A percentile compares a stretch with the other conserved stretches of the same genome.
phyloP scores from a whole-genome alignment of 228 moss, liverwort and hornwort species.

The Sphagnum fallax region DNA sequence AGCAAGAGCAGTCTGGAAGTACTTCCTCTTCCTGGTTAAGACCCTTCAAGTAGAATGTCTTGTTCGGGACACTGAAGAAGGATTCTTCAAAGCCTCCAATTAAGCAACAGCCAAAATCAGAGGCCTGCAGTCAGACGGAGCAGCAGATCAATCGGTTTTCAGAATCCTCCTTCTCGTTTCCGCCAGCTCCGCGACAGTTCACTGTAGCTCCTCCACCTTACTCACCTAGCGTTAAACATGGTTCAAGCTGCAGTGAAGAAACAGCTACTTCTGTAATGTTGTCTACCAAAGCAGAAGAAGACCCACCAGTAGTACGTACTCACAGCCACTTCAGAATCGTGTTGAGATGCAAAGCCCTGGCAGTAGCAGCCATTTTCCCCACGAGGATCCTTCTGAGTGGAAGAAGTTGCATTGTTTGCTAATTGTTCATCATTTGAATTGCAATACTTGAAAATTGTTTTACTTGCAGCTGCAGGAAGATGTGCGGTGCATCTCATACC shows the following conservation, averaged over 20 bases:
- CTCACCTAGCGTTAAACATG: no score
- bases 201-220: background rate
- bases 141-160: no score
- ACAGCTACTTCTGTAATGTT: no score
- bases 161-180: background rate
- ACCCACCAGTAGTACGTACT: constrained; percentile 9
- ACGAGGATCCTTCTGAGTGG: no score
- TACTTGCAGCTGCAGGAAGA: no score
- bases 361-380: no score
- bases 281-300: constrained; percentile 1
- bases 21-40: constrained; percentile 34
- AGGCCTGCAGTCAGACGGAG: background rate
- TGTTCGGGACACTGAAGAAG: constrained; percentile 3
- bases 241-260: no score
- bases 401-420: no score
- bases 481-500: no score
- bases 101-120: constrained; percentile 19
- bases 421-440: no score
- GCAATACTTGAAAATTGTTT: no score
- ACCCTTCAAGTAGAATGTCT: constrained; percentile 56
- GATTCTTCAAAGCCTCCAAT: constrained; percentile 3
- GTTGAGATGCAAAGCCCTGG: no score
- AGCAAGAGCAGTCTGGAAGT: constrained; percentile 9
- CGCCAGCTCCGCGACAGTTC: background rate
- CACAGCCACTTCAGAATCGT: constrained; percentile 30